phyloP scores from a whole-genome alignment of 2,329 filamentous ascomycete genomes.

The Dactylellina parvicollis region DNA sequence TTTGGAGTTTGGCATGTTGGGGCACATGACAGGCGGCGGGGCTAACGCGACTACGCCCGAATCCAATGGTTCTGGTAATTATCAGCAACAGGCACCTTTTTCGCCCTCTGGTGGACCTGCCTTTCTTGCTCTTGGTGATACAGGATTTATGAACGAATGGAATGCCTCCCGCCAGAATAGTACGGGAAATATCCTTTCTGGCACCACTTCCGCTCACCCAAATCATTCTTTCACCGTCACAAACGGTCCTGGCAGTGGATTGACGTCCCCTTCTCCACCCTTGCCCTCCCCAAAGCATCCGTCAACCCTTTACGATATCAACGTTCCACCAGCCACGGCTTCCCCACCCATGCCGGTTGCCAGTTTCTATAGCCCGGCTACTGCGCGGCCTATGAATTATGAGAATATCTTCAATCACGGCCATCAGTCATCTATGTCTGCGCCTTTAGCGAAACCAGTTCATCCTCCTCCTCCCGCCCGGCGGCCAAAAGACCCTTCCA shows the following conservation, averaged over 20 bases:
- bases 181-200: slow-evolving; percentile 34
- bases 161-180: slow-evolving; percentile 46
- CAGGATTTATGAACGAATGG: slow-evolving; percentile 47
- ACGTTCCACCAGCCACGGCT: slow-evolving; percentile 53
- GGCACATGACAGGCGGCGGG: slow-evolving; percentile 92
- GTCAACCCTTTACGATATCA: slow-evolving; percentile 44
- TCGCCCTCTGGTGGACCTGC: slow-evolving; percentile 49
- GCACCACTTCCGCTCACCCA: slow-evolving; percentile 34
- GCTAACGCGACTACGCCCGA: slow-evolving; percentile 81
- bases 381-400: slow-evolving; percentile 44
- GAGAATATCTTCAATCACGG: slow-evolving; percentile 58
- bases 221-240: slow-evolving; percentile 51
- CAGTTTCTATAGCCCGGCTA: slow-evolving; percentile 48
- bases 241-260: slow-evolving; percentile 49
- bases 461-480: slow-evolving; percentile 61
- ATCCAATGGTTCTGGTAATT: slow-evolving; percentile 60
- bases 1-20: slow-evolving; percentile 93
- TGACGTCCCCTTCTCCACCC: slow-evolving; percentile 47
- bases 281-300: slow-evolving; percentile 49
- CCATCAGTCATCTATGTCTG: slow-evolving; percentile 63
- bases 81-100: slow-evolving; percentile 48
- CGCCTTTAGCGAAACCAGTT: slow-evolving; percentile 61
- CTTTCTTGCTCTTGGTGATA: slow-evolving; percentile 48
- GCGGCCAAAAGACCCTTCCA: slow-evolving; percentile 76
- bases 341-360: slow-evolving; percentile 57